These are phyloP conservation scores for Misopates orontium DNA, from an alignment of 257 asterid genomes.

Conservation along the genomic window DNA sequence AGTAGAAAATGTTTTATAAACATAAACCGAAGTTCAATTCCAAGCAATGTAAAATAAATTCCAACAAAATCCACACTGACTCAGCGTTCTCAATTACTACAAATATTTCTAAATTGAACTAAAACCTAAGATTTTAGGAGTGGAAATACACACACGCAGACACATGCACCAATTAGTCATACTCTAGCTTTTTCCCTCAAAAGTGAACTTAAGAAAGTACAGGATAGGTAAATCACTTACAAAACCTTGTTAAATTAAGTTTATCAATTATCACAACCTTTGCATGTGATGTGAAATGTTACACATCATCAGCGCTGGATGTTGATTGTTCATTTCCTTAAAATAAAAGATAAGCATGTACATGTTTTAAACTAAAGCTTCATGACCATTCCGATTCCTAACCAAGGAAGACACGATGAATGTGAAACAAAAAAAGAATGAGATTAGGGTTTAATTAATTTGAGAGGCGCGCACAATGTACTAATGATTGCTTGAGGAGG, in stretches of 20 bases:
- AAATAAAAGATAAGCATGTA: not conserved
- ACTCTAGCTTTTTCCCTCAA: not conserved
- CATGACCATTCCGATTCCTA: constrained; percentile 5
- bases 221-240: not conserved
- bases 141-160: too few relatives aligned
- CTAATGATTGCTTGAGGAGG: constrained; percentile 16
- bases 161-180: too few relatives aligned
- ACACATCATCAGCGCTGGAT: not conserved
- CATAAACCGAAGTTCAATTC: too few relatives aligned
- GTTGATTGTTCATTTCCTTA: not conserved
- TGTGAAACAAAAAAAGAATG: constrained; percentile 4
- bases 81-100: too few relatives aligned
- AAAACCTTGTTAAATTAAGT: not conserved
- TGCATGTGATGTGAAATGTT: constrained; percentile 22
- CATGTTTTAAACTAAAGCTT: not conserved
- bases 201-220: not conserved
- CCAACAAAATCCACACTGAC: too few relatives aligned
- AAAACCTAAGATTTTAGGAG: too few relatives aligned
- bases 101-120: too few relatives aligned
- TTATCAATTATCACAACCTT: not conserved
- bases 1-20: too few relatives aligned
- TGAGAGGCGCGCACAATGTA: not conserved
- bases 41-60: too few relatives aligned
- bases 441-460: constrained; percentile 22
- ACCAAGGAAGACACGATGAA: not conserved